Percentiles rank a stretch among this genome's conserved stretches.
These are phyloP conservation scores for Phalaenopsis hybrid DNA, from an alignment of 116 monocot species.

Conservation along the genomic window DNA sequence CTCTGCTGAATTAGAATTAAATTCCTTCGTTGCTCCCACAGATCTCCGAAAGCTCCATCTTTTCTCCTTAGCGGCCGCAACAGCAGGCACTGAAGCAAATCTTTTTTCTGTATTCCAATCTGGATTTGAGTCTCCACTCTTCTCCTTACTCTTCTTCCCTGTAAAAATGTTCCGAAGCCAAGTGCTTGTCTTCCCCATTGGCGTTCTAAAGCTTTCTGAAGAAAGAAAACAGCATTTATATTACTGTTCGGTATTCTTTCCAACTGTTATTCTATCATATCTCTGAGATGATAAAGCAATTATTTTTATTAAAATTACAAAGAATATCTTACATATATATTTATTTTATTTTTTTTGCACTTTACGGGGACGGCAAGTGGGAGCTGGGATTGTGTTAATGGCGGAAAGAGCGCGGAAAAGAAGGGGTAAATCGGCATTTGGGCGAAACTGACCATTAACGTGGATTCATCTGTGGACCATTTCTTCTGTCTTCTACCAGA, in stretches of 20 bases:
- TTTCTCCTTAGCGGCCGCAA: slow-evolving; percentile 43
- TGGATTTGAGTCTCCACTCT: not conserved
- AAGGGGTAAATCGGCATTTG: not conserved
- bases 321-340: too few relatives aligned
- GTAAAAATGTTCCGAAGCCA: slow-evolving; percentile 63
- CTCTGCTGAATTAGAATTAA: slow-evolving; percentile 12
- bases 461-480: not conserved
- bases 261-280: not conserved
- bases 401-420: not conserved
- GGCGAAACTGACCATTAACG: not conserved
- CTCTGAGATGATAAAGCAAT: too few relatives aligned
- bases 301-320: too few relatives aligned
- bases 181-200: slow-evolving; percentile 71
- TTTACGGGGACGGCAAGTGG: too few relatives aligned
- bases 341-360: not conserved
- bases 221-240: not conserved
- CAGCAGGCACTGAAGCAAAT: slow-evolving; percentile 8
- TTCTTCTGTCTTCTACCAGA: not conserved
- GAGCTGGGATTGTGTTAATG: not conserved
- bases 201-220: slow-evolving; percentile 5
- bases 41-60: slow-evolving; percentile 84
- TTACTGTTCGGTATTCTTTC: not conserved
- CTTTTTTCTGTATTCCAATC: slow-evolving; percentile 2
- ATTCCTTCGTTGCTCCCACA: slow-evolving; percentile 8
- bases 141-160: slow-evolving; percentile 43